A percentile compares a stretch with the other conserved stretches of the same genome.
phyloP scores from a whole-genome alignment of 768 basidiomycete genomes.

The Mycena venus region DNA sequence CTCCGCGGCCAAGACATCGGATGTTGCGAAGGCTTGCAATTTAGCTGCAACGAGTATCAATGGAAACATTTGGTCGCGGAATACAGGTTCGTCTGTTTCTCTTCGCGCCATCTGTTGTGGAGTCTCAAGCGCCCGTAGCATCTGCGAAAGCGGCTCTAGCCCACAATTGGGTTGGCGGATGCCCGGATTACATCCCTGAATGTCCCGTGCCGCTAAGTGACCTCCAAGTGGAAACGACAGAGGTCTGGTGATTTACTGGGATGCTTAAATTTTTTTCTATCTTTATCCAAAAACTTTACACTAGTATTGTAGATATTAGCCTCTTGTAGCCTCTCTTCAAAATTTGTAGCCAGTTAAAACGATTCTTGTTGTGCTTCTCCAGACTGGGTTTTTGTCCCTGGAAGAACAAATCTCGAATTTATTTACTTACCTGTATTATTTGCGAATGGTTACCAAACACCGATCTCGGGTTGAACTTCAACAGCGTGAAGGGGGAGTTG shows the following conservation, averaged over 20 bases:
- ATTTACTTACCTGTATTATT: no score
- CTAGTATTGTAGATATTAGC: neutral
- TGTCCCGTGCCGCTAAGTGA: constrained; percentile 14
- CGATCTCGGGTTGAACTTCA: no score
- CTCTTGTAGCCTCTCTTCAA: neutral
- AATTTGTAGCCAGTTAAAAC: neutral
- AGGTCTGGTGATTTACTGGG: constrained; percentile 3
- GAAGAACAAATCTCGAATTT: no score
- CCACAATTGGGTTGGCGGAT: constrained; percentile 30
- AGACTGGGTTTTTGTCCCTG: no score
- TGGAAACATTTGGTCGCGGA: constrained; percentile 43
- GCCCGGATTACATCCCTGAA: constrained; percentile 22
- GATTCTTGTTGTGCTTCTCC: no score
- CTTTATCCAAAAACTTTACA: neutral
- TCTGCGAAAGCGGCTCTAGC: constrained; percentile 33
- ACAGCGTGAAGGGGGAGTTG: constrained; percentile 25
- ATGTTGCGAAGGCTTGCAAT: constrained; percentile 42
- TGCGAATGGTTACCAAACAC: no score
- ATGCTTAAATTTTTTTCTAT: neutral
- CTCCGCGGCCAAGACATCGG: constrained; percentile 20
- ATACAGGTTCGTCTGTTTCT: constrained; percentile 34
- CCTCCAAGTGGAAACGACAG: neutral
- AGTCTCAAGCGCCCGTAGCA: neutral
- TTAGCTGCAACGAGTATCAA: constrained; percentile 41
- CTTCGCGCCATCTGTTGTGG: no score